Conservation (phyloP, 116 monocot species). For the Dioscorea cayenensis region DNA sequence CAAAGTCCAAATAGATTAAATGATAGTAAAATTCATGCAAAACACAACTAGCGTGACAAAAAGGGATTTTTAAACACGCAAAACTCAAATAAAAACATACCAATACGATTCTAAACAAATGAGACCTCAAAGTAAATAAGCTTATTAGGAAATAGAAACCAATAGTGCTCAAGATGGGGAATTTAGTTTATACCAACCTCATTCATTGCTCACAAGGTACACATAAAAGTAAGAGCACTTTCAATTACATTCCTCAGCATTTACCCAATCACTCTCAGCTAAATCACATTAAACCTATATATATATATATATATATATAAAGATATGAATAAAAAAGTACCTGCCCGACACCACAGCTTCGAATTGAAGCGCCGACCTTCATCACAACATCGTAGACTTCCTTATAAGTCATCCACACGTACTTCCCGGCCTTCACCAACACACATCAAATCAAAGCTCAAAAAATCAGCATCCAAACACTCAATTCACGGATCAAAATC, state of each 20-base stretch:
- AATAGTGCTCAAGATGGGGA: too few relatives aligned
- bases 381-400: constrained; percentile 70
- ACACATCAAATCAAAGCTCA: background rate
- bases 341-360: constrained; percentile 48
- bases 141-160: too few relatives aligned
- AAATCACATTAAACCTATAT: background rate
- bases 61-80: too few relatives aligned
- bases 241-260: background rate
- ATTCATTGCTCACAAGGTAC: too few relatives aligned
- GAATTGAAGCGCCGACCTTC: constrained; percentile 64
- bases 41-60: too few relatives aligned
- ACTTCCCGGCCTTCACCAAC: constrained; percentile 54
- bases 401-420: constrained; percentile 67
- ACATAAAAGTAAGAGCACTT: background rate
- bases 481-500: background rate
- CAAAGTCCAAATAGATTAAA: too few relatives aligned
- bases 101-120: too few relatives aligned
- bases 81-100: too few relatives aligned
- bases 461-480: background rate
- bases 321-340: constrained; percentile 16
- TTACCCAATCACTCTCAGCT: background rate
- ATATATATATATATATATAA: background rate
- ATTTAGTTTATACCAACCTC: too few relatives aligned
- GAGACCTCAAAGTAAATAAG: too few relatives aligned
- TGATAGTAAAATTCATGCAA: too few relatives aligned